A percentile compares a stretch with the other conserved stretches of the same genome.
These are phyloP conservation scores for Austroboletus eburneus DNA, from an alignment of 768 basidiomycete genomes.

Conservation along the genomic window DNA sequence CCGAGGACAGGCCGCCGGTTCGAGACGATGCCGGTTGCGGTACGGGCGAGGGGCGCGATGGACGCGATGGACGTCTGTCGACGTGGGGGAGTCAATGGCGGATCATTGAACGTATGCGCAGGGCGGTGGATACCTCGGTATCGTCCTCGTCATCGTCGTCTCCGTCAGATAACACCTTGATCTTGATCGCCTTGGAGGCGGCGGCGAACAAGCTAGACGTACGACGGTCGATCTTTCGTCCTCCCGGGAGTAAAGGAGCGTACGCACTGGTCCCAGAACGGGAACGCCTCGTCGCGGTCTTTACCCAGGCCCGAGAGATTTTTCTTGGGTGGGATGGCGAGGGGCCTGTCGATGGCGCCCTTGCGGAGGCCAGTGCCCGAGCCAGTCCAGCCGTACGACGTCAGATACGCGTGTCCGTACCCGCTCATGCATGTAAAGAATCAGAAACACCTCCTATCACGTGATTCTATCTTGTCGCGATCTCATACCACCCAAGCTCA, in stretches of 20 bases:
- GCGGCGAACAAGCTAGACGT: conserved; percentile 58
- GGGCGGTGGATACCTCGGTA: no score
- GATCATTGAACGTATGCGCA: background rate
- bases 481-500: conserved; percentile 55
- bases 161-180: conserved; percentile 55
- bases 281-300: conserved; percentile 91
- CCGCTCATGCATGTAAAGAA: conserved; percentile 9
- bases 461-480: conserved; percentile 16
- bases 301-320: conserved; percentile 84
- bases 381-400: conserved; percentile 85
- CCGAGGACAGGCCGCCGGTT: conserved; percentile 57
- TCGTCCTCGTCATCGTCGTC: conserved; percentile 35
- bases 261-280: conserved; percentile 97
- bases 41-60: conserved; percentile 44
- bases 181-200: conserved; percentile 77
- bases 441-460: conserved; percentile 1
- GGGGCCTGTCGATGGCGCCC: conserved; percentile 72
- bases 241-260: no score
- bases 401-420: conserved; percentile 60
- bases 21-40: conserved; percentile 72
- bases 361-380: conserved; percentile 81
- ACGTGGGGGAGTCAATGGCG: no score
- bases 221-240: background rate
- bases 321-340: conserved; percentile 81
- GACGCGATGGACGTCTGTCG: no score